Base-by-base conservation (phyloP, 768 basidiomycete species). In the Psilocybe tampanensis region DNA sequence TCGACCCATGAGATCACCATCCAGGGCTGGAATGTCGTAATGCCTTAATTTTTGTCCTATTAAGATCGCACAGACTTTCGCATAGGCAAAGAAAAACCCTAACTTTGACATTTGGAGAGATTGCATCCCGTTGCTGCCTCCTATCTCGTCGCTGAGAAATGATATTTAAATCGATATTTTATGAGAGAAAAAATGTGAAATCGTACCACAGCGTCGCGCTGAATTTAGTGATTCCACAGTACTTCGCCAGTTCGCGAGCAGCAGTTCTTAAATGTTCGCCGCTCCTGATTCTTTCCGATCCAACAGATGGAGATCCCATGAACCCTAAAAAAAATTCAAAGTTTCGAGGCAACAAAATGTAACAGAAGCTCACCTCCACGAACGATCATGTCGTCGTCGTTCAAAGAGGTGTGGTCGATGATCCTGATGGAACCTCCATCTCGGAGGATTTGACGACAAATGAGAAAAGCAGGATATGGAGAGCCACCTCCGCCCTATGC, bases 401-500 rank as follows among this genome's bases (percentile, higher is more conserved):
- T 34, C 7, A 86, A 68, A 41, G 74, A 71, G 9, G 70, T 67
- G 13, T 79, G 62, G 57, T 84, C 81, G 19, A 84, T 63, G 9
- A 84, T 75, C 17, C 76, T 73, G 47, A 84, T 73, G 3, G 62
- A 63, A 5, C 72, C 71, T 5, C 85, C 86, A 21, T 74, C 70
- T 4, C 85, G 74, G 1, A 86, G 68, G 57, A 84, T 73, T 60
- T 86, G 81, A 34, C 83, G 73, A 8, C 78, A 70, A 61, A 77
- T 77, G 2, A 86, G 66, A 62, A 78, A 86, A 1, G 74, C 67
- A 17, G 80, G 78, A 58, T 84, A 77, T 0, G 86, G 82, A 2
- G 80, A 77, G 7, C 86, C 86, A 2, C 86, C 86, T 26, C 86
- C 86, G 2, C 86, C 86, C 72, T 73, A 51, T 13, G 41, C 13